Evolutionary conservation across 768 basidiomycete genomes (phyloP).

Genomic region (Floccularia luteovirens): DNA sequence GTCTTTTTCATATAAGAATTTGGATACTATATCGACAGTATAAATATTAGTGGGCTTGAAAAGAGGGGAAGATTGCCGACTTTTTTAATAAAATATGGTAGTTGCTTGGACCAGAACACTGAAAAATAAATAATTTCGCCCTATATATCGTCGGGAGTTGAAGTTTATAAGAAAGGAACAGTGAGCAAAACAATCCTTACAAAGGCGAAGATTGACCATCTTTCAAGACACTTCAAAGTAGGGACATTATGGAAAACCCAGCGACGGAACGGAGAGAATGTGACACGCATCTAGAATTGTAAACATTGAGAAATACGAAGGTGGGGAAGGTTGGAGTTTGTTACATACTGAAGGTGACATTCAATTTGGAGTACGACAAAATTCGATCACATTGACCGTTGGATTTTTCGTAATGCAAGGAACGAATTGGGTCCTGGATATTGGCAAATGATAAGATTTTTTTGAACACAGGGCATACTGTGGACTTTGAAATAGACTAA

Average conservation of each 20-base stretch:
- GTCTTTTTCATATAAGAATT: conserved; percentile 25
- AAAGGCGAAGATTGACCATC: conserved; percentile 7
- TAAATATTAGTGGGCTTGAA: not conserved
- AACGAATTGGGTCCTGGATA: conserved; percentile 40
- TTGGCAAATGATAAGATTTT: conserved; percentile 1
- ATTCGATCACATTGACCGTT: conserved; percentile 34
- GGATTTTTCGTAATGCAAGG: conserved; percentile 33
- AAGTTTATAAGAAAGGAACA: not conserved
- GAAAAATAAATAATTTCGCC: conserved; percentile 8
- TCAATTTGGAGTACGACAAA: conserved; percentile 45
- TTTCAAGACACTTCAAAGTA: conserved; percentile 7
- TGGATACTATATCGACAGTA: conserved; percentile 11
- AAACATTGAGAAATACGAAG: not conserved
- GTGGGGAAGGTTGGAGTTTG: not conserved
- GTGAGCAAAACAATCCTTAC: not conserved
- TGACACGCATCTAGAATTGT: conserved; percentile 6
- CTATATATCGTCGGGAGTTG: not conserved
- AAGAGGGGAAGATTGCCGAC: conserved; percentile 1
- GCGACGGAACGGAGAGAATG: conserved; percentile 10
- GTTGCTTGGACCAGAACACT: conserved; percentile 4
- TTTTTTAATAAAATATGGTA: conserved; percentile 7
- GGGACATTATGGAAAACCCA: conserved; percentile 7
- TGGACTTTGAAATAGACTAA: conserved; percentile 13
- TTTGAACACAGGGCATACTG: not conserved
- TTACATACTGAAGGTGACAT: conserved; percentile 32